Evolutionary conservation across 2,329 filamentous ascomycete genomes (phyloP).

Genomic region (Tympanopsis confertula): DNA sequence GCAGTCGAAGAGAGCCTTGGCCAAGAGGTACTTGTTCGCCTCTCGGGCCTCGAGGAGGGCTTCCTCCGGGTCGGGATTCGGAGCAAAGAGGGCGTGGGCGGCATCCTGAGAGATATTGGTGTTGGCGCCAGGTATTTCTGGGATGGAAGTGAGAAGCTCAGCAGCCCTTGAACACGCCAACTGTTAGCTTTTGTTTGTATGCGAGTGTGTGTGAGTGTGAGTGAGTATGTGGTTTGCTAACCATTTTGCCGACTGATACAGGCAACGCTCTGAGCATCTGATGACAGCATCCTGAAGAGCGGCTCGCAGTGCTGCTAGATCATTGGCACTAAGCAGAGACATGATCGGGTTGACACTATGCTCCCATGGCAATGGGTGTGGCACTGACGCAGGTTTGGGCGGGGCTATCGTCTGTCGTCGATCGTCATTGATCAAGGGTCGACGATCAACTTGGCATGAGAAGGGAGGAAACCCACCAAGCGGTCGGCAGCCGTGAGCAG

Average conservation of each 20-base stretch:
- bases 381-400: no score
- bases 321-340: constrained; percentile 42
- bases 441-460: no score
- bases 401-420: no score
- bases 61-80: constrained; percentile 60
- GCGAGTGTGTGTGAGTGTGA: constrained; percentile 3
- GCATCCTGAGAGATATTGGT: constrained; percentile 44
- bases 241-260: constrained; percentile 97
- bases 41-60: constrained; percentile 67
- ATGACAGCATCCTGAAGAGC: constrained; percentile 76
- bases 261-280: constrained; percentile 84
- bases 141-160: constrained; percentile 78
- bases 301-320: constrained; percentile 53
- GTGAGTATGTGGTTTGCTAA: constrained; percentile 21
- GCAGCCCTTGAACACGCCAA: constrained; percentile 57
- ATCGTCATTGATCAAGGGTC: no score
- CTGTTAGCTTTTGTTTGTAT: constrained; percentile 8
- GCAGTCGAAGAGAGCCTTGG: constrained; percentile 90
- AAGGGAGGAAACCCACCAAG: no score
- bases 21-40: constrained; percentile 72
- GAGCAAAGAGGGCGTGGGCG: constrained; percentile 36
- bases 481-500: no score
- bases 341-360: no score
- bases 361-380: no score
- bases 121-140: constrained; percentile 39